phyloP scores from a whole-genome alignment of 1,284 basidiomycete genomes.

The Pseudozyma pruni region DNA sequence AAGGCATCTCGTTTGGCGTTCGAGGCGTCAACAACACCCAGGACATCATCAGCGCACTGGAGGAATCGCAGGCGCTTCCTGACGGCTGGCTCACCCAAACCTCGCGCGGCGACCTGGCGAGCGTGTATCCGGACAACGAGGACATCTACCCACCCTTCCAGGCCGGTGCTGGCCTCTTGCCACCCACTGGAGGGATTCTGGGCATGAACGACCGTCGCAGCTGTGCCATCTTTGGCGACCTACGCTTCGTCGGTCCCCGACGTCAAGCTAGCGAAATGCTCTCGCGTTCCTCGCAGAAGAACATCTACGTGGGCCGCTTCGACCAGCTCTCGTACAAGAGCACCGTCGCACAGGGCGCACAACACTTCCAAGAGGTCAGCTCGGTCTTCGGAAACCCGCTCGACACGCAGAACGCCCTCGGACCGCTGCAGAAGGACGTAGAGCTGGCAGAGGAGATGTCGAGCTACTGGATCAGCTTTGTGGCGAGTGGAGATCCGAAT shows the following conservation, averaged over 20 bases:
- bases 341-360: slow-evolving; percentile 36
- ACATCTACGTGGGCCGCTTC: slow-evolving; percentile 52
- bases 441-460: slow-evolving; percentile 51
- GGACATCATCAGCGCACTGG: slow-evolving; percentile 20
- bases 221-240: slow-evolving; percentile 35
- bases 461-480: slow-evolving; percentile 55
- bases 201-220: slow-evolving; percentile 30
- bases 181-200: slow-evolving; percentile 3
- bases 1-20: slow-evolving; percentile 38
- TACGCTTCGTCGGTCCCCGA: slow-evolving; percentile 19
- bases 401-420: slow-evolving; percentile 49
- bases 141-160: slow-evolving; percentile 33
- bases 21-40: slow-evolving; percentile 25
- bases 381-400: slow-evolving; percentile 55
- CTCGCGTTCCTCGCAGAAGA: not conserved
- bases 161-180: slow-evolving; percentile 27
- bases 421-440: slow-evolving; percentile 33
- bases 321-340: slow-evolving; percentile 45
- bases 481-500: slow-evolving; percentile 51
- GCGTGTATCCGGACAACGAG: slow-evolving; percentile 38
- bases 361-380: slow-evolving; percentile 48
- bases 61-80: slow-evolving; percentile 7
- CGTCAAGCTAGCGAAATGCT: slow-evolving; percentile 15
- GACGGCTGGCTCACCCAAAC: slow-evolving; percentile 11
- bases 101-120: not conserved